Percentiles rank a stretch among this genome's conserved stretches.
Evolutionary conservation across 495 filamentous ascomycete species (phyloP).

Genomic region (Achaetomiella virescens): DNA sequence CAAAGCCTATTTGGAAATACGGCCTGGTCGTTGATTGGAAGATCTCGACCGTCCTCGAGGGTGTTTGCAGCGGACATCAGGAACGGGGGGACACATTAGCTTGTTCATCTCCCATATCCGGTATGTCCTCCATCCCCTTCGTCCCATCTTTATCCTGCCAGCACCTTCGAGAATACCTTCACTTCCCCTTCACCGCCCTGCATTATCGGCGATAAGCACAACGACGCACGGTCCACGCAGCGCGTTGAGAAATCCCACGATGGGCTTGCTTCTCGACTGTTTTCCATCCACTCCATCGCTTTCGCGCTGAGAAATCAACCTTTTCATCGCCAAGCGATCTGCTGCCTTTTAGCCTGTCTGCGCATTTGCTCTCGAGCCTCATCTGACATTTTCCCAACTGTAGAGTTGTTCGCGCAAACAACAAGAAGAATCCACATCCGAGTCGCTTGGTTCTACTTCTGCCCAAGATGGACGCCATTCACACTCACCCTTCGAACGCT

Average conservation of each 20-base stretch:
- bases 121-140: slow-evolving; percentile 47
- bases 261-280: too few species aligned
- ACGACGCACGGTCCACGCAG: background rate
- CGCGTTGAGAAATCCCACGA: background rate
- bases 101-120: slow-evolving; percentile 92
- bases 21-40: slow-evolving; percentile 30
- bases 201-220: background rate
- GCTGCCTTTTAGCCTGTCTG: background rate
- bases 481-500: slow-evolving; percentile 82
- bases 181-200: slow-evolving; percentile 9
- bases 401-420: slow-evolving; percentile 22
- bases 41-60: slow-evolving; percentile 23
- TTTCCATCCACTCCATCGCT: background rate
- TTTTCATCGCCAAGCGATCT: background rate
- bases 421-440: slow-evolving; percentile 10
- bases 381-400: slow-evolving; percentile 5
- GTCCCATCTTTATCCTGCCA: background rate
- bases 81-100: slow-evolving; percentile 91
- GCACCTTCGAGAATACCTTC: background rate
- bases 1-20: slow-evolving; percentile 4
- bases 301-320: slow-evolving; percentile 3
- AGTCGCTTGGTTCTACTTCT: slow-evolving; percentile 18
- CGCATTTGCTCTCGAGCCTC: background rate
- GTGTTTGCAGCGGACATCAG: slow-evolving; percentile 33
- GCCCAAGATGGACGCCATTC: slow-evolving; percentile 73